A percentile compares a stretch with the other conserved stretches of the same genome.
Evolutionary conservation across 805 yeast genomes (phyloP).

Genomic region (Cyberlindnera lachancei): DNA sequence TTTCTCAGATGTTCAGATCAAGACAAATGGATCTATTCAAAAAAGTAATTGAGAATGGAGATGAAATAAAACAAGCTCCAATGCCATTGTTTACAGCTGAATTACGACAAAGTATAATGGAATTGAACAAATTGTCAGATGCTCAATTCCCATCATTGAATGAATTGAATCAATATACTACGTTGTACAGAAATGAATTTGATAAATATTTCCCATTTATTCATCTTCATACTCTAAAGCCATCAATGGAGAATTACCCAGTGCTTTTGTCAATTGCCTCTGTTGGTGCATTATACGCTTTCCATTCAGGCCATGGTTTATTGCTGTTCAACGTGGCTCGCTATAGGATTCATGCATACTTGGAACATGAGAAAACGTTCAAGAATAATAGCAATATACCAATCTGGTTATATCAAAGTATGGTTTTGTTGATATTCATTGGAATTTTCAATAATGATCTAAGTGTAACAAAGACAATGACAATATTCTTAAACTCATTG

Average conservation of each 20-base stretch:
- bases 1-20: slow-evolving; percentile 53
- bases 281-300: slow-evolving; percentile 81
- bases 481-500: slow-evolving; percentile 74
- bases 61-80: slow-evolving; percentile 6
- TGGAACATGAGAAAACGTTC: slow-evolving; percentile 36
- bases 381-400: slow-evolving; percentile 54
- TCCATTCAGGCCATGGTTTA: slow-evolving; percentile 71
- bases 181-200: slow-evolving; percentile 70
- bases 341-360: slow-evolving; percentile 54
- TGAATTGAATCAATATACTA: slow-evolving; percentile 70
- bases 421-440: slow-evolving; percentile 72
- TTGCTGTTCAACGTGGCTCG: slow-evolving; percentile 62
- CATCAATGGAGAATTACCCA: slow-evolving; percentile 50
- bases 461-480: slow-evolving; percentile 68
- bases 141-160: slow-evolving; percentile 66
- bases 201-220: slow-evolving; percentile 79
- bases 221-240: slow-evolving; percentile 56
- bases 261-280: slow-evolving; percentile 75
- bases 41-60: slow-evolving; percentile 26
- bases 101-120: slow-evolving; percentile 47
- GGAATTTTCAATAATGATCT: slow-evolving; percentile 69
- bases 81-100: slow-evolving; percentile 39
- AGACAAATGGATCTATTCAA: slow-evolving; percentile 62
- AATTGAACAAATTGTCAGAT: slow-evolving; percentile 43
- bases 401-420: slow-evolving; percentile 79